Evolutionary conservation across 2,329 filamentous ascomycete species (phyloP).

Genomic region (Pseudopyricularia cyperi): DNA sequence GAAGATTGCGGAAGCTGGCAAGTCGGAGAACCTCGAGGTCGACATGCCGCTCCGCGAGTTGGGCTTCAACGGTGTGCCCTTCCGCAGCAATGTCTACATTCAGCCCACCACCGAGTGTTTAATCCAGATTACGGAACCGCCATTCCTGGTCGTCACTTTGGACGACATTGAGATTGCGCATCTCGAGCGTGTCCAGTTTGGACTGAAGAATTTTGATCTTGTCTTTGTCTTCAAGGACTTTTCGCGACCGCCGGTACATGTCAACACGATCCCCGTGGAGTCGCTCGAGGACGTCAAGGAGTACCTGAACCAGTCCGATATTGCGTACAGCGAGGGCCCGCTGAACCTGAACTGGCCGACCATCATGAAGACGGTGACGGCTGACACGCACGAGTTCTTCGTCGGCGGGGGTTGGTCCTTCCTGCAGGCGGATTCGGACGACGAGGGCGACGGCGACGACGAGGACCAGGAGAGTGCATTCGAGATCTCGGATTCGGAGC

Average conservation of each 20-base stretch:
- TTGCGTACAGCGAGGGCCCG: conserved; percentile 85
- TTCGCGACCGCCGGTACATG: conserved; percentile 73
- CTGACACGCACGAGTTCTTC: conserved; percentile 92
- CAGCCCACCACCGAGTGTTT: conserved; percentile 95
- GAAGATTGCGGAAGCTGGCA: conserved; percentile 92
- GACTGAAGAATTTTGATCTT: conserved; percentile 96
- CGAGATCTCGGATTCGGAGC: conserved; percentile 75
- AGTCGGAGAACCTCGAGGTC: conserved; percentile 80
- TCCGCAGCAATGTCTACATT: conserved; percentile 88
- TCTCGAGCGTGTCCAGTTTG: conserved; percentile 90
- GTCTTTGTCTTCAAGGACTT: conserved; percentile 99
- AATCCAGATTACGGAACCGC: conserved; percentile 92
- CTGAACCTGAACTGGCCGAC: conserved; percentile 98
- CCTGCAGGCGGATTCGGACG: conserved; percentile 75
- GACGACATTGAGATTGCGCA: conserved; percentile 95
- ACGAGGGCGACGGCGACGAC: conserved; percentile 62
- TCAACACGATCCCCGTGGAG: conserved; percentile 97
- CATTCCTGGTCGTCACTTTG: conserved; percentile 89
- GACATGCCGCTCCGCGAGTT: conserved; percentile 96
- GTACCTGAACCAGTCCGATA: conserved; percentile 91
- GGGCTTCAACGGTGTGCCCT: conserved; percentile 92
- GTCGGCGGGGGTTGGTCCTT: conserved; percentile 92
- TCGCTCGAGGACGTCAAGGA: conserved; percentile 92
- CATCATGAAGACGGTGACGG: conserved; percentile 97
- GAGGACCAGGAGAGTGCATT: conserved; percentile 88